A percentile compares a stretch with the other conserved stretches of the same genome.
These are phyloP conservation scores for Colletotrichum theobromicola DNA, from an alignment of 2,329 filamentous ascomycete genomes.

Conservation along the genomic window DNA sequence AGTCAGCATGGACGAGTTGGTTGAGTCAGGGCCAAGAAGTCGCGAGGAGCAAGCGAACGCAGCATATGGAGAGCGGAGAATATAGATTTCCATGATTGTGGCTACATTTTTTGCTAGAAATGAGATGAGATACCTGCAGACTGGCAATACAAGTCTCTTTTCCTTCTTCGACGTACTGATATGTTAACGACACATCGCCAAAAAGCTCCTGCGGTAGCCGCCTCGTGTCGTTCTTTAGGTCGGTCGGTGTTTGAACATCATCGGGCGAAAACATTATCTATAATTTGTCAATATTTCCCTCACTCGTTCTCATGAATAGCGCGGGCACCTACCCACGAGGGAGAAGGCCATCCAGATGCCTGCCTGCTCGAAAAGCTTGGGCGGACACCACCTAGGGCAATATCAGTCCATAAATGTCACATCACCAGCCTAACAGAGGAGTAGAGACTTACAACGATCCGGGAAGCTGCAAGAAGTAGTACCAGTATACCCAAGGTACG, in stretches of 20 bases:
- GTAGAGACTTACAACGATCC: background rate
- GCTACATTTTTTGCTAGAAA: background rate
- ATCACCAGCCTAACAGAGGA: no score
- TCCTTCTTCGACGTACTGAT: no score
- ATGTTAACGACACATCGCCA: no score
- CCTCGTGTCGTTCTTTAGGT: no score
- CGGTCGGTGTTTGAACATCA: no score
- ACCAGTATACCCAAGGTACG: background rate
- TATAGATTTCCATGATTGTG: background rate
- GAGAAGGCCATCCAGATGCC: background rate
- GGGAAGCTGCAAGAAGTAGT: background rate
- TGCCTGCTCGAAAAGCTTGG: background rate
- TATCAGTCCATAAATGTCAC: background rate
- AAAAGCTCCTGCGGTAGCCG: no score
- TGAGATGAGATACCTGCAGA: background rate
- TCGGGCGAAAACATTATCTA: no score
- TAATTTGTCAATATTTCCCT: background rate
- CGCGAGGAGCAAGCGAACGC: background rate
- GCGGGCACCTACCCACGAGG: background rate
- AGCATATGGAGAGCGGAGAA: background rate
- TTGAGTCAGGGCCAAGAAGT: background rate
- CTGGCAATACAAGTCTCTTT: background rate
- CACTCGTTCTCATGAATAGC: background rate
- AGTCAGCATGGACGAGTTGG: background rate
- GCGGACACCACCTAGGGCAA: background rate